A percentile compares a stretch with the other conserved stretches of the same genome.
phyloP scores from a whole-genome alignment of 257 asterid genomes.

The Salvia splendens region DNA sequence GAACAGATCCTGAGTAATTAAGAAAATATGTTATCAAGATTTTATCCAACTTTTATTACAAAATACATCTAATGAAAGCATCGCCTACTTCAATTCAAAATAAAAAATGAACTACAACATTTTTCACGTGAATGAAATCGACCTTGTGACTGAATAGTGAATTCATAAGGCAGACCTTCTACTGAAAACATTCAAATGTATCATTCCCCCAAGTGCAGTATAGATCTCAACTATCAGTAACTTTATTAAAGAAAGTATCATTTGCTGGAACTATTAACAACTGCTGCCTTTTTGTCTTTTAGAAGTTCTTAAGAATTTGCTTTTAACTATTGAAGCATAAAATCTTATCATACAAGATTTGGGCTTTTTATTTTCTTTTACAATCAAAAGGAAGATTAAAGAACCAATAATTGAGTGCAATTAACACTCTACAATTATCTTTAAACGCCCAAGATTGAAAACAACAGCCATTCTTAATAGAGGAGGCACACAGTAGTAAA shows the following conservation, averaged over 20 bases:
- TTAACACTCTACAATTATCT: background rate
- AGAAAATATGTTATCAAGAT: conserved; percentile 6
- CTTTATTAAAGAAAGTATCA: background rate
- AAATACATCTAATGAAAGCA: too few species aligned
- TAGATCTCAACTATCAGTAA: background rate
- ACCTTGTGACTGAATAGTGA: background rate
- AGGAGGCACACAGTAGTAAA: background rate
- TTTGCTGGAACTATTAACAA: background rate
- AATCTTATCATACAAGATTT: conserved; percentile 17
- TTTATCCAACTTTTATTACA: too few species aligned
- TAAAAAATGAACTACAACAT: background rate
- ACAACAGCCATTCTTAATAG: background rate
- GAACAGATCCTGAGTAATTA: background rate
- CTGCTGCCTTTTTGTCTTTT: background rate
- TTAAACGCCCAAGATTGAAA: background rate
- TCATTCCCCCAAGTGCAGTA: background rate
- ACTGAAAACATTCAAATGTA: background rate
- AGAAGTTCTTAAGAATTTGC: conserved; percentile 7
- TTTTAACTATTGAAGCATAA: conserved; percentile 8
- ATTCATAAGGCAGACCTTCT: background rate
- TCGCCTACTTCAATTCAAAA: background rate
- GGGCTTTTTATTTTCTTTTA: background rate
- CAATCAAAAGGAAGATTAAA: background rate
- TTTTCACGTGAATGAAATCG: background rate
- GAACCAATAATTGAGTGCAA: conserved; percentile 9